Conservation (phyloP, 2,329 filamentous ascomycete species). For the Aspergillus persii region DNA sequence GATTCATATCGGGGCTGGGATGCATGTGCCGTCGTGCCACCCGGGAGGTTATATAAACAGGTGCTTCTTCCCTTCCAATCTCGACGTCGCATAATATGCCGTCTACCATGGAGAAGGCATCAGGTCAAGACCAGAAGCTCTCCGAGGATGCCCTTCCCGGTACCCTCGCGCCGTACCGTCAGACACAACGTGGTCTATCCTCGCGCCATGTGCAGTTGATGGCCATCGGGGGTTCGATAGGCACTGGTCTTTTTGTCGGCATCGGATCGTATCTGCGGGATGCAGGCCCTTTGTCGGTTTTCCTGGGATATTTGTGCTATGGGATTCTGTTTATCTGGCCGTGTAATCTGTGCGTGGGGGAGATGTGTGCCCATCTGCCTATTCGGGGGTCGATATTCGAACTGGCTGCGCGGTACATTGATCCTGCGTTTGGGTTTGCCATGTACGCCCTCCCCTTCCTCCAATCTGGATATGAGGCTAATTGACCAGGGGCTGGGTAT, state of each 20-base stretch:
- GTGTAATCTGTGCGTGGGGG: conserved; percentile 29
- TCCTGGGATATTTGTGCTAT: conserved; percentile 38
- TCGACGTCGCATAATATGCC: no score
- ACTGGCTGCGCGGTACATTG: conserved; percentile 49
- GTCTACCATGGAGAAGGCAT: conserved; percentile 21
- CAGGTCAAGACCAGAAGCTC: conserved; percentile 9
- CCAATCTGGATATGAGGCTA: neutral
- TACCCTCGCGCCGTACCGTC: conserved; percentile 11
- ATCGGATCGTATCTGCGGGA: conserved; percentile 34
- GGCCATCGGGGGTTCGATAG: conserved; percentile 40
- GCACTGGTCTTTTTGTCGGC: conserved; percentile 35
- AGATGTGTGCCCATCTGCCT: conserved; percentile 33
- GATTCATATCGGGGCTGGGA: no score
- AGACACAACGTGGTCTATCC: conserved; percentile 35
- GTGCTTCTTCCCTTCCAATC: no score
- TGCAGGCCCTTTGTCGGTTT: conserved; percentile 33
- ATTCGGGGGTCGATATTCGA: conserved; percentile 49
- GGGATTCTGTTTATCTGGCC: conserved; percentile 33
- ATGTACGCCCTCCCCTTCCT: conserved; percentile 18
- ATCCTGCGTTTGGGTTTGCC: conserved; percentile 47
- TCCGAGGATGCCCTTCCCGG: conserved; percentile 15
- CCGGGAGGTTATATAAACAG: neutral
- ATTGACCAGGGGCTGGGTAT: conserved; percentile 39
- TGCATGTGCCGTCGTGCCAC: neutral
- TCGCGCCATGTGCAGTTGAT: conserved; percentile 43